Percentiles rank a stretch among this genome's conserved stretches.
Conservation (phyloP, 2,329 filamentous ascomycete genomes). For the Cytospora chrysosperma region DNA sequence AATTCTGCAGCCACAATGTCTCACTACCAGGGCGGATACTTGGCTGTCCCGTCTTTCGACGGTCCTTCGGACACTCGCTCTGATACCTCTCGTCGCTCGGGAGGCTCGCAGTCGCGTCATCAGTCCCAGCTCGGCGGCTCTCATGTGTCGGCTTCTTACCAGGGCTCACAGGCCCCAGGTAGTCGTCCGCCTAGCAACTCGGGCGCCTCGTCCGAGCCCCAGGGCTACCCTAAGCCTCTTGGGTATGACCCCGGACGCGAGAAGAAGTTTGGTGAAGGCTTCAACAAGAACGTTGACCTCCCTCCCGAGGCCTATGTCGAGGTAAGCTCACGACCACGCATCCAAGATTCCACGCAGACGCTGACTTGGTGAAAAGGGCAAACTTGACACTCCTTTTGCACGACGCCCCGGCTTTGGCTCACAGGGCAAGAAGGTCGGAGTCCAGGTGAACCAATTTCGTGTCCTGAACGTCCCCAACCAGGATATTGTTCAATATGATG, state of each 20-base stretch:
- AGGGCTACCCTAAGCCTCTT: slow-evolving; percentile 27
- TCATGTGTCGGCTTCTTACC: slow-evolving; percentile 7
- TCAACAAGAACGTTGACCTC: slow-evolving; percentile 52
- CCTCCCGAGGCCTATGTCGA: slow-evolving; percentile 55
- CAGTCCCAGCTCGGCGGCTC: slow-evolving; percentile 9
- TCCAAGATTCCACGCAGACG: background rate
- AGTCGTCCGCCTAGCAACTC: slow-evolving; percentile 2
- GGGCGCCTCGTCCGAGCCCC: slow-evolving; percentile 10
- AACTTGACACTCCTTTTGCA: slow-evolving; percentile 36
- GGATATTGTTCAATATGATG: slow-evolving; percentile 81
- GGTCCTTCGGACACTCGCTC: slow-evolving; percentile 24
- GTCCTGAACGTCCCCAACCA: slow-evolving; percentile 59
- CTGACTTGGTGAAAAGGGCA: slow-evolving; percentile 29
- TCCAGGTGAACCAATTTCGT: slow-evolving; percentile 73
- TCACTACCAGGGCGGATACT: slow-evolving; percentile 1
- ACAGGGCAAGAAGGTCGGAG: slow-evolving; percentile 51
- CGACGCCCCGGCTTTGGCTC: slow-evolving; percentile 57
- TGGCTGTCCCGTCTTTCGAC: slow-evolving; percentile 13
- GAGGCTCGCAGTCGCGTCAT: slow-evolving; percentile 11
- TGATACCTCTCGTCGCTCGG: slow-evolving; percentile 12
- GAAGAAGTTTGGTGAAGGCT: slow-evolving; percentile 26
- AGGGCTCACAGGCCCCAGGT: slow-evolving; percentile 7
- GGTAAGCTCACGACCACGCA: slow-evolving; percentile 32
- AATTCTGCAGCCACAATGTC: slow-evolving; percentile 14
- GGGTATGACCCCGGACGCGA: slow-evolving; percentile 46